Evolutionary conservation across 345 rosid genomes (phyloP), one percentile per base, ranked within the genome.

Genomic region (Corymbia maculata): DNA sequence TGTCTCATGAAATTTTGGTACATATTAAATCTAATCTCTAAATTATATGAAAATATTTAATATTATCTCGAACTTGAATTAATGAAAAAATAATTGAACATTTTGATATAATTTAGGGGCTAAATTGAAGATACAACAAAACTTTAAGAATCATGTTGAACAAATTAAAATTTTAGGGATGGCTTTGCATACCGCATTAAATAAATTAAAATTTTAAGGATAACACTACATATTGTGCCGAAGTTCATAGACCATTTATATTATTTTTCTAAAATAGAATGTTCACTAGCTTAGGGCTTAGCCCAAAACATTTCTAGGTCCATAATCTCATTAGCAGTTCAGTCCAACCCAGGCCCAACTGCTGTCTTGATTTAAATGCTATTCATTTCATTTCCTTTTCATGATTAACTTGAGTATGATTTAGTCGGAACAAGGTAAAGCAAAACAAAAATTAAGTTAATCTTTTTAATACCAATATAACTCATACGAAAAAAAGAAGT

Each of bases 171-270:
- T 1, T 55, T 55, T 0, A 21, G 0, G 5, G 12, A 55, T 21
- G 0, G 28, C 5, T 21, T 55, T 22, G 1, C 28, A 9, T 5
- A 55, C 9, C 1, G 22, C 8, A 55, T 1, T 22, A 55, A 55
- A 22, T 0, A 55, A 55, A 55, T 55, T 55, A 55, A 55, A 52
- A 55, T 9, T 55, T 55, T 55, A 22, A 5, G 6, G 22, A 22
- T 0, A 1, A 4, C 0, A 5, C 19, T 55, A 26, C 22, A 22
- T 55, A 55, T 55, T 55, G 0, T 26, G 61, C 1, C 5, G 2
- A 28, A 55, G 6, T 55, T 55, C 12, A 55, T 9, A 0, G 6
- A 22, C 13, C 6, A 1, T 22, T 8, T 55, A 10, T 22, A 2
- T 55, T 22, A 1, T 55, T 55, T 55, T 55, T 1, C 28, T 12